Base-by-base conservation (phyloP, 1,284 basidiomycete genomes). In the Cryptococcus amylolentus region DNA sequence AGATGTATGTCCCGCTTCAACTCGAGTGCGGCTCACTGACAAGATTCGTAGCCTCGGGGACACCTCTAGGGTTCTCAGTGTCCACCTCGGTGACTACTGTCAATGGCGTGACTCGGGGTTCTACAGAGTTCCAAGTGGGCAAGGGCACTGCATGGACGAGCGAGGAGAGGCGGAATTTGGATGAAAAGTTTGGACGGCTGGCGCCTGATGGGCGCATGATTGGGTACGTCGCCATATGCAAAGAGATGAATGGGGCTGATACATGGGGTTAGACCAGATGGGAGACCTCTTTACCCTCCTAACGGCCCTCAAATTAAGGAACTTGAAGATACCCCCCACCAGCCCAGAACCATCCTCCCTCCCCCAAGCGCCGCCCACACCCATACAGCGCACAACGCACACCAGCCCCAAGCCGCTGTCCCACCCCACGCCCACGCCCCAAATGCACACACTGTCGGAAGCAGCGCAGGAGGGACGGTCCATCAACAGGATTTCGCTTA, bases 41-140 rank as follows among this genome's bases (percentile, higher is more conserved):
- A 20, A 13, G 40, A 23, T 10, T 26, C 13, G 13, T 16, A 57
- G 56, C 40, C 8, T 39, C 44, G 1, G 49, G 49, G 26, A 35
- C 31, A 35, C 26, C 52, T n/a, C 46, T 58, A 6, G 57, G 53
- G n/a, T 60, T 49, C 20, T 60, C 58, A 7, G 49, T 60, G 20
- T 49, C 58, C 5, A 52, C 58, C 0, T 54, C 51, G 6, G 38
- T 50, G n/a, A 52, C 54, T 3, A 45, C 51, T 26, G 27, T 27
- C 16, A 56, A 56, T 26, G 58, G 58, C 13, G 20, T 53, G 4
- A 56, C 58, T 9, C 49, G 51, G 35, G 46, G 46, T 16, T 14
- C 31, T 8, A 56, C 58, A 8, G 41, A 52, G 44, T 43, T 60
- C 18, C 50, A 56, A 41, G 39, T 60, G 28, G 58, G 58, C 7